A percentile compares a stretch with the other conserved stretches of the same genome.
Evolutionary conservation across 2,329 filamentous ascomycete species (phyloP).

Genomic region (Colletotrichum neosansevieriae): DNA sequence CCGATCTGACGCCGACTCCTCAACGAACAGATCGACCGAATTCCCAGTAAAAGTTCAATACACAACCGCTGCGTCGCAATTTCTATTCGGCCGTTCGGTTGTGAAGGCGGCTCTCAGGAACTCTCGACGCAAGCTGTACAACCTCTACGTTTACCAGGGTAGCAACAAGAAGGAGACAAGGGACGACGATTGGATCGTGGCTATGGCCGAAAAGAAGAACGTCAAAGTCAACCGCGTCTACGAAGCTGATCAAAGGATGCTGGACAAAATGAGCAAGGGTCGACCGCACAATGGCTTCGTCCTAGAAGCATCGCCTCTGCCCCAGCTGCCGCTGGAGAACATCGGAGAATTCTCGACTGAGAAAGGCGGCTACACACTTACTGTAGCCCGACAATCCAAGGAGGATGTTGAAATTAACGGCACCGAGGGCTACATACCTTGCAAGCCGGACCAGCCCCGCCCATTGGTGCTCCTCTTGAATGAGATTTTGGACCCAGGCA

Average conservation of each 20-base stretch:
- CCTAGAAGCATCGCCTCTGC: slow-evolving; percentile 87
- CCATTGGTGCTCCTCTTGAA: slow-evolving; percentile 82
- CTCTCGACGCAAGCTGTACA: slow-evolving; percentile 80
- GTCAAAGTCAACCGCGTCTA: slow-evolving; percentile 70
- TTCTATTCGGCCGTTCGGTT: slow-evolving; percentile 86
- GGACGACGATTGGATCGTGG: slow-evolving; percentile 58
- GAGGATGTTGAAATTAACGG: slow-evolving; percentile 85
- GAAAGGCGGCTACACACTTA: slow-evolving; percentile 67
- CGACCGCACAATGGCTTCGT: slow-evolving; percentile 92
- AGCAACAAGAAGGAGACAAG: slow-evolving; percentile 64
- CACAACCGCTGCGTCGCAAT: slow-evolving; percentile 89
- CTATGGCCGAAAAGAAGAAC: slow-evolving; percentile 60
- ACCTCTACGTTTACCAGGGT: slow-evolving; percentile 80
- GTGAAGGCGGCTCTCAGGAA: slow-evolving; percentile 81
- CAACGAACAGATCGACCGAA: slow-evolving; percentile 2
- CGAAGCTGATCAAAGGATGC: slow-evolving; percentile 72
- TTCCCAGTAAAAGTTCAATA: slow-evolving; percentile 56
- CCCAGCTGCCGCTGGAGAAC: slow-evolving; percentile 74
- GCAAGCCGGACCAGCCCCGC: slow-evolving; percentile 60
- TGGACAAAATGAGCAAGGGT: slow-evolving; percentile 86
- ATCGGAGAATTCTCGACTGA: slow-evolving; percentile 63
- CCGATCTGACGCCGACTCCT: slow-evolving; percentile 4
- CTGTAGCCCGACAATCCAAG: slow-evolving; percentile 74
- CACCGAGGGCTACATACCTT: slow-evolving; percentile 61
- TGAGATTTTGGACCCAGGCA: slow-evolving; percentile 86